A percentile compares a stretch with the other conserved stretches of the same genome.
phyloP scores from a whole-genome alignment of 2,329 filamentous ascomycete genomes.

The Capronia coronata region DNA sequence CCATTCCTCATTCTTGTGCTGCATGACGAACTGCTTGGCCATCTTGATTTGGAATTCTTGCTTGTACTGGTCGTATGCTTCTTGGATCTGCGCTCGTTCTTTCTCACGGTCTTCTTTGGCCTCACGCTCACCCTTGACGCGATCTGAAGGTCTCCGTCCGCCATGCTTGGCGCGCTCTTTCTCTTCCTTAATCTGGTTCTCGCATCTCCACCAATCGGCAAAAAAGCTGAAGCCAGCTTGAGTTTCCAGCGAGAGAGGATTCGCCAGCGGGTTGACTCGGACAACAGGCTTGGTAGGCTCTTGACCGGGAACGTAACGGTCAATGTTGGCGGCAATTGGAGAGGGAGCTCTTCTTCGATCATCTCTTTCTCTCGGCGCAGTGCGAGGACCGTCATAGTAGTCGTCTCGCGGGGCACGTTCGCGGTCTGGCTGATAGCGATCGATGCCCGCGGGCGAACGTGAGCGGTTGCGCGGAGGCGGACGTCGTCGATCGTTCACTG shows the following conservation, averaged over 20 bases:
- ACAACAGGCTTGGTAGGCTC: constrained; percentile 49
- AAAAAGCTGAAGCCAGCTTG: constrained; percentile 64
- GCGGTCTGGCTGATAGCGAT: constrained; percentile 56
- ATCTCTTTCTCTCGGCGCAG: constrained; percentile 48
- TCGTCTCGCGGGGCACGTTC: constrained; percentile 49
- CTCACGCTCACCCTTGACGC: constrained; percentile 57
- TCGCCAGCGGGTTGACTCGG: constrained; percentile 52
- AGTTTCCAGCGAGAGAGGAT: constrained; percentile 57
- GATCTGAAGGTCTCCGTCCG: constrained; percentile 48
- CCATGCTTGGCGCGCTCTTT: constrained; percentile 57
- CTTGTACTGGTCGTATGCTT: constrained; percentile 60
- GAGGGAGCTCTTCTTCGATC: constrained; percentile 53
- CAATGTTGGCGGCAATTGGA: constrained; percentile 52
- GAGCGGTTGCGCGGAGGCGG: constrained; percentile 47
- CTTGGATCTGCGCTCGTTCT: constrained; percentile 57
- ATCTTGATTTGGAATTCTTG: constrained; percentile 62
- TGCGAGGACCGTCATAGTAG: constrained; percentile 43
- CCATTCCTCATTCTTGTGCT: constrained; percentile 95
- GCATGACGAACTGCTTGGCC: constrained; percentile 81
- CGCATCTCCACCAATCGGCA: constrained; percentile 61
- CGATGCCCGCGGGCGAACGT: constrained; percentile 56
- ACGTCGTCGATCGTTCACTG: constrained; percentile 38
- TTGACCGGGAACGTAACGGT: constrained; percentile 60
- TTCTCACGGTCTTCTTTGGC: constrained; percentile 57
- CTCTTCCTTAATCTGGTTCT: constrained; percentile 58